A percentile compares a stretch with the other conserved stretches of the same genome.
These are phyloP conservation scores for Cladorrhinum sp. DNA, from an alignment of 2,329 filamentous ascomycete genomes.

Conservation along the genomic window DNA sequence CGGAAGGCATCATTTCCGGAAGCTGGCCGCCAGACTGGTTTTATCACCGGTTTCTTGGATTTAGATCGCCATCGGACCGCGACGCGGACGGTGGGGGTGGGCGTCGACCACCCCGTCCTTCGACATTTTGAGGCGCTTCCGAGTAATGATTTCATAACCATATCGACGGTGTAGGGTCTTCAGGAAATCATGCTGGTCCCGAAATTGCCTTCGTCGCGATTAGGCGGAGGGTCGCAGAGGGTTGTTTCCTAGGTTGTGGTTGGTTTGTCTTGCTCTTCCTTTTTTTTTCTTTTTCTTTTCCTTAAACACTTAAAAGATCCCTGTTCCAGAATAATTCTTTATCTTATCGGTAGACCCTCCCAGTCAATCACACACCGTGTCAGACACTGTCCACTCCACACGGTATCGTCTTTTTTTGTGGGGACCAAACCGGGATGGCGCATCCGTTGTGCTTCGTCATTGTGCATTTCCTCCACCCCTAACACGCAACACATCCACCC, in stretches of 20 bases:
- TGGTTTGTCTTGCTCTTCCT: not conserved
- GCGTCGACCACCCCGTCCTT: slow-evolving; percentile 4
- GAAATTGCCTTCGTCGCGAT: not conserved
- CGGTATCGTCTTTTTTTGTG: not conserved
- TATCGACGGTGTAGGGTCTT: slow-evolving; percentile 6
- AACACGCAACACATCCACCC: not conserved
- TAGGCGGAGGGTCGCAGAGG: not conserved
- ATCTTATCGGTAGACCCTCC: not conserved
- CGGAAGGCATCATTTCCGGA: not conserved
- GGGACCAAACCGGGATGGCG: not conserved
- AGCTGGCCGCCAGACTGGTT: too few species aligned
- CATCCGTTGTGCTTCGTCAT: slow-evolving; percentile 5
- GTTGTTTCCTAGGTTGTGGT: not conserved
- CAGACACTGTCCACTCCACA: not conserved
- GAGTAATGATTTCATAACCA: slow-evolving; percentile 29
- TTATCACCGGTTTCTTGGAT: not conserved
- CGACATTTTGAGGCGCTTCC: slow-evolving; percentile 22
- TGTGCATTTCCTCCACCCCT: slow-evolving; percentile 1
- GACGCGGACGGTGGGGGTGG: not conserved
- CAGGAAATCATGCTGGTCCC: slow-evolving; percentile 23
- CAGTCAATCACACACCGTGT: not conserved
- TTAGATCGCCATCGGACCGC: slow-evolving; percentile 7
- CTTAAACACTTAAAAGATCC: not conserved
- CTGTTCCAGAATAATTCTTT: slow-evolving; percentile 2
- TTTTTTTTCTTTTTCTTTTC: not conserved